Evolutionary conservation across 495 filamentous ascomycete species (phyloP).

Genomic region (Extremus antarcticus): DNA sequence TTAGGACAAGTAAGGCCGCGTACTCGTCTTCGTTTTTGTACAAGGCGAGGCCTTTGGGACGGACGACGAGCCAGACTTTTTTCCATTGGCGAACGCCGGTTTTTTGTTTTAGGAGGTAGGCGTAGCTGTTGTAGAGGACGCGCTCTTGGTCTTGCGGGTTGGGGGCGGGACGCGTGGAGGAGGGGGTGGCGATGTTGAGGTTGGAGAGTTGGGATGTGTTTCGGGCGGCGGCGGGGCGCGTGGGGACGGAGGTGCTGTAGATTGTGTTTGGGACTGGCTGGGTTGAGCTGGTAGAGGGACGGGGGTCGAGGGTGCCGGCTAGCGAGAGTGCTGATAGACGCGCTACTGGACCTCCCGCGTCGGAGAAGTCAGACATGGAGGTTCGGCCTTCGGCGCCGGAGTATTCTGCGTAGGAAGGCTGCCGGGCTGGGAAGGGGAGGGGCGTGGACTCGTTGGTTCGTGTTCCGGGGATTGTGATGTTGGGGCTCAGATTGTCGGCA

Average conservation of each 20-base stretch:
- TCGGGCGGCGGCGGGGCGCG: constrained; percentile 24
- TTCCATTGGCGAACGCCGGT: constrained; percentile 91
- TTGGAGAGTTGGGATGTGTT: constrained; percentile 49
- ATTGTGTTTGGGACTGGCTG: constrained; percentile 15
- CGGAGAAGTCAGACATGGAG: constrained; percentile 85
- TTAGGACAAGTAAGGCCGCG: constrained; percentile 70
- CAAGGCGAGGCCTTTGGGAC: constrained; percentile 72
- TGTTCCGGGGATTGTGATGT: constrained; percentile 6
- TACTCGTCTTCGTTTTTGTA: constrained; percentile 95
- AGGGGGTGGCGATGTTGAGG: constrained; percentile 18
- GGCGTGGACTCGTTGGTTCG: constrained; percentile 1
- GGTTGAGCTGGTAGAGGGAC: constrained; percentile 16
- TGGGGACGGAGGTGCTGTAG: constrained; percentile 1
- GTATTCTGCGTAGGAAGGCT: constrained; percentile 52
- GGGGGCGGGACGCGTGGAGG: too few species aligned
- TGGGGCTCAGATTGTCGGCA: constrained; percentile 24
- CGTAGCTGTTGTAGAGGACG: constrained; percentile 84
- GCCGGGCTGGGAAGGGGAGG: constrained; percentile 19
- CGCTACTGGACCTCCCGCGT: constrained; percentile 39
- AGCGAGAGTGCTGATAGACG: constrained; percentile 35
- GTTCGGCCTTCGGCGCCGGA: constrained; percentile 75
- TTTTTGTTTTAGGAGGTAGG: constrained; percentile 75
- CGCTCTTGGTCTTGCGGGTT: constrained; percentile 45
- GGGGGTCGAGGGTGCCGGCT: constrained; percentile 14
- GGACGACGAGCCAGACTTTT: constrained; percentile 84